These are phyloP conservation scores for Pueraria montana DNA, from an alignment of 306 rosid genomes.

Conservation along the genomic window DNA sequence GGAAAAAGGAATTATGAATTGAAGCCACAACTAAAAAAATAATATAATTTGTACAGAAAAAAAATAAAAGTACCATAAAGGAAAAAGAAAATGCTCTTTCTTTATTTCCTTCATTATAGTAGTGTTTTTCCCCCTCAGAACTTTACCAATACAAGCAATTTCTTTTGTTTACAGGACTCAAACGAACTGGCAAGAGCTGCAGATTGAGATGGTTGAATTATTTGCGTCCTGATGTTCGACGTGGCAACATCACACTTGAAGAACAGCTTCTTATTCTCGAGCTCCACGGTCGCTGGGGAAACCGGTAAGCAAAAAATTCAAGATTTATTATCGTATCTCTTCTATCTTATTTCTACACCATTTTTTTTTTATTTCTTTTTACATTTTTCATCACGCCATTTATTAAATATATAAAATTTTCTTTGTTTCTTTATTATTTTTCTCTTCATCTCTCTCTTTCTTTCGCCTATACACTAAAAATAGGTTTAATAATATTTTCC, in stretches of 20 bases:
- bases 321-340: neutral
- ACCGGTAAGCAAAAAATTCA: conserved; percentile 56
- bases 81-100: conserved; percentile 37
- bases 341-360: too few species aligned
- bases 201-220: conserved; percentile 96
- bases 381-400: neutral
- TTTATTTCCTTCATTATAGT: conserved; percentile 35
- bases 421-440: neutral
- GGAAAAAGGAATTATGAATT: conserved; percentile 21
- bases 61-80: conserved; percentile 32
- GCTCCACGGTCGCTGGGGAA: conserved; percentile 97
- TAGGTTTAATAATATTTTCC: neutral
- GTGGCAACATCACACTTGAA: conserved; percentile 93
- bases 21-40: conserved; percentile 39
- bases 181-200: conserved; percentile 95
- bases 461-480: neutral
- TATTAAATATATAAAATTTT: neutral
- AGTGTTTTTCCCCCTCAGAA: conserved; percentile 30
- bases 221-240: conserved; percentile 93
- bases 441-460: neutral
- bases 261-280: conserved; percentile 96
- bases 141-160: conserved; percentile 64
- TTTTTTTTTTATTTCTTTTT: neutral
- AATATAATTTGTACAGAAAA: neutral
- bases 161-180: conserved; percentile 65